Evolutionary conservation across 2,329 filamentous ascomycete genomes (phyloP), one percentile per base, ranked within the genome.

Genomic region (Fusarium fracticaudum): DNA sequence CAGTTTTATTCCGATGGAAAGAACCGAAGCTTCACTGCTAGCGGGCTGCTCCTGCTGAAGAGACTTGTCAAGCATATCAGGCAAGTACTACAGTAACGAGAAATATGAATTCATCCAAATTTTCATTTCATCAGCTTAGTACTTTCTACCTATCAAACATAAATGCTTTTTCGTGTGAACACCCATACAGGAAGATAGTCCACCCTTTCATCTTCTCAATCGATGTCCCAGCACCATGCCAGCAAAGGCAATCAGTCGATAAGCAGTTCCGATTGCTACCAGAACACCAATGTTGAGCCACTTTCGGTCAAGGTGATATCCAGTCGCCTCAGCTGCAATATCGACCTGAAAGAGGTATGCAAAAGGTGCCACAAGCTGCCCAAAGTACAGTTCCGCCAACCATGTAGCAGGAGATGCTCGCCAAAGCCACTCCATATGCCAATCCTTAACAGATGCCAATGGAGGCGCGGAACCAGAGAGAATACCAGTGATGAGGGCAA

Each of bases 361-460:
- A 69, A 88, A 83, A 3, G 87, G 88, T 33, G 74, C 78, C 9
- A 89, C 79, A 58, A 89, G 85, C 76, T 87, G 81, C 0, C 85
- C 86, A 71, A 89, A 89, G 76, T 90, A 90, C 18, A 87, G 78
- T 78, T 91, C 88, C 1, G 87, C 85, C 31, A 89, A 81, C 88
- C 88, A 90, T 1, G 87, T 86, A 6, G 85, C 88, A 0, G 88
- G 89, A 15, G 83, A 86, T 22, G 84, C 76, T 20, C 88, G 81
- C 88, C 88, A 90, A 17, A 90, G 79, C 87, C 88, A 88, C 61
- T 85, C 84, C 74, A 90, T 73, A 45, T 88, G 83, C 88, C 88
- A 90, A 0, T 74, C 73, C 66, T 83, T 82, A 14, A 89, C 88
- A 60, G 83, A 85, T 9, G 80, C 77, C 31, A 91, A 78, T 3